Conservation (phyloP, 2,329 filamentous ascomycete species). For the Penicillium sp. region DNA sequence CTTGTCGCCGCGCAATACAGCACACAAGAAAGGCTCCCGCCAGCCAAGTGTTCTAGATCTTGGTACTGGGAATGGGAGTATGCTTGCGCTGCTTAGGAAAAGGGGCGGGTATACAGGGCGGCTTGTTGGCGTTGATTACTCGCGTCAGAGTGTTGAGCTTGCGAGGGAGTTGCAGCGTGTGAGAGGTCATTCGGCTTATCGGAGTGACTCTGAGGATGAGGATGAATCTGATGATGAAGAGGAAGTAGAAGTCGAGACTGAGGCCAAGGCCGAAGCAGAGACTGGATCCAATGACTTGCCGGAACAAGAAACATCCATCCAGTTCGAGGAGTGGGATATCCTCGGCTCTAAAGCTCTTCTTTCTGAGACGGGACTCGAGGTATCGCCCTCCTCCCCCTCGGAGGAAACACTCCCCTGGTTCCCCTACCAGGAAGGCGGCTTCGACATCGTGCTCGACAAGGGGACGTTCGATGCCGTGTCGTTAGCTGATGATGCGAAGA, state of each 20-base stretch:
- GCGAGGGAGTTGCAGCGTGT: conserved; percentile 61
- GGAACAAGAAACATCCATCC: conserved; percentile 31
- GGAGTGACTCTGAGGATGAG: conserved; percentile 30
- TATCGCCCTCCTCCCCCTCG: background rate
- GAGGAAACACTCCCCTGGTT: conserved; percentile 37
- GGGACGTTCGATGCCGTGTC: conserved; percentile 96
- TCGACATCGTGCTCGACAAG: conserved; percentile 94
- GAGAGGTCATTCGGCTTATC: conserved; percentile 38
- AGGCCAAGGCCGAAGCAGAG: conserved; percentile 9
- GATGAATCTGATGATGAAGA: conserved; percentile 56
- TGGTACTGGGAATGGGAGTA: conserved; percentile 89
- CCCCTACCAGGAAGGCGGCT: conserved; percentile 54
- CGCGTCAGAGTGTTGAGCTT: conserved; percentile 69
- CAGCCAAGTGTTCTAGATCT: conserved; percentile 69
- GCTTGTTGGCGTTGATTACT: conserved; percentile 90
- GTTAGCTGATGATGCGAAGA: conserved; percentile 51
- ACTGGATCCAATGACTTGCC: background rate
- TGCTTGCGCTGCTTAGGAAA: conserved; percentile 77
- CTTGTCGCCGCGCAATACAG: conserved; percentile 41
- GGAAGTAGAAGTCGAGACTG: conserved; percentile 29
- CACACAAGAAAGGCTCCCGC: background rate
- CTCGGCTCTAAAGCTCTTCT: conserved; percentile 44
- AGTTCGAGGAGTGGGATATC: conserved; percentile 66
- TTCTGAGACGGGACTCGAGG: conserved; percentile 35
- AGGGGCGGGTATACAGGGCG: conserved; percentile 63